phyloP scores from a whole-genome alignment of 2,329 filamentous ascomycete genomes.

The Fusarium marasasianum region DNA sequence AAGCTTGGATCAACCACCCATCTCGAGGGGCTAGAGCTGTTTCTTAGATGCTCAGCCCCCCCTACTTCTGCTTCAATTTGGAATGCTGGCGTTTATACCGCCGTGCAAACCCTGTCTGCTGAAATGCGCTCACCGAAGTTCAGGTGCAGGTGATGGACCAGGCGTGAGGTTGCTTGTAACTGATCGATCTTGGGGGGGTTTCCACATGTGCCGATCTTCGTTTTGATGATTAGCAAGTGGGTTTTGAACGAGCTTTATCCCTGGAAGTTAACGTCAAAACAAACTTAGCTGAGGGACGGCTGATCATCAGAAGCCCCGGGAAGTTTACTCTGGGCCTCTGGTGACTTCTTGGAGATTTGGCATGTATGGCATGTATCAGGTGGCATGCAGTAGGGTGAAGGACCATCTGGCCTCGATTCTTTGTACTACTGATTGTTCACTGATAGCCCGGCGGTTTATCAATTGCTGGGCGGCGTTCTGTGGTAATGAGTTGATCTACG shows the following conservation, averaged over 20 bases:
- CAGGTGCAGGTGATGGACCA: background rate
- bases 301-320: background rate
- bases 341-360: background rate
- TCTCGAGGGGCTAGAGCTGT: background rate
- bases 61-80: background rate
- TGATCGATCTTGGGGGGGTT: background rate
- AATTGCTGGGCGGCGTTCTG: background rate
- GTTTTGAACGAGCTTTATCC: background rate
- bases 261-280: background rate
- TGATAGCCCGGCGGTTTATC: background rate
- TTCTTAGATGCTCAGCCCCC: background rate
- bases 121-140: background rate
- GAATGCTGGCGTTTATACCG: constrained; percentile 2
- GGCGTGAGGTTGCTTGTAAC: background rate
- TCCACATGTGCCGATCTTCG: background rate
- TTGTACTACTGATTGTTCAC: background rate
- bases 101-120: background rate
- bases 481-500: background rate
- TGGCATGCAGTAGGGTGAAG: background rate
- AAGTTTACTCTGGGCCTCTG: background rate
- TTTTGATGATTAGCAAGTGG: background rate
- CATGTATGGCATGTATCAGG: background rate
- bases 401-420: background rate
- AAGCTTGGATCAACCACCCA: constrained; percentile 7
- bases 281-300: background rate